These are phyloP conservation scores for Chrysoporthe cubensis DNA, from an alignment of 2,329 filamentous ascomycete species.

Conservation along the genomic window DNA sequence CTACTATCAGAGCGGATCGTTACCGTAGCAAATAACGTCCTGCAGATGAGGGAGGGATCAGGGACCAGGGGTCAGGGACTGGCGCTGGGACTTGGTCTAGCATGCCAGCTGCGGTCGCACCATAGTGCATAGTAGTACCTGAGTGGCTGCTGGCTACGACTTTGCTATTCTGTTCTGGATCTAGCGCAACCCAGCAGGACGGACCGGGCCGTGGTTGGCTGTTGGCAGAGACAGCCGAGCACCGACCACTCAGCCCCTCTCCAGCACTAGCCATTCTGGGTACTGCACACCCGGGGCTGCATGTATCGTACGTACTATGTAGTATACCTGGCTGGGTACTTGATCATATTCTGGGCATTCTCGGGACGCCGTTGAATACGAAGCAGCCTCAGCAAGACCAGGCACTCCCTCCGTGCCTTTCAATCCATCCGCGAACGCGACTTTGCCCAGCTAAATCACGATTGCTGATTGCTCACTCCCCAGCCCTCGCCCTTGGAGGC, in stretches of 20 bases:
- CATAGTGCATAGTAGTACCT: not conserved
- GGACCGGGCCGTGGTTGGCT: constrained; percentile 22
- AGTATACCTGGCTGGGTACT: no score
- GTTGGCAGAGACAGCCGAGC: not conserved
- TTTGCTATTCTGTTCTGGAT: not conserved
- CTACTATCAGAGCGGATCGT: no score
- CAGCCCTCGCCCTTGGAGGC: no score
- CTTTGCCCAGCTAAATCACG: not conserved
- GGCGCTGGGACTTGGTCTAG: no score
- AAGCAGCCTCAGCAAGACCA: no score
- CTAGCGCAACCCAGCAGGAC: constrained; percentile 19
- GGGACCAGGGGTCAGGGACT: not conserved
- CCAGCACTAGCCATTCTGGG: not conserved
- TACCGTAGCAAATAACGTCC: no score
- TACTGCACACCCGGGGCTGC: not conserved
- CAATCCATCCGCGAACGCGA: no score
- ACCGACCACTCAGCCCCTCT: not conserved
- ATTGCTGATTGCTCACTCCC: no score
- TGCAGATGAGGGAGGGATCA: not conserved
- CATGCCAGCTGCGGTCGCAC: not conserved
- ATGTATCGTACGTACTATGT: not conserved
- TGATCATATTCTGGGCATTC: no score
- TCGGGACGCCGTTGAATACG: no score
- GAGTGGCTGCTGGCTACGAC: not conserved
- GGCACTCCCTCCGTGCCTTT: no score